These are phyloP conservation scores for Fomitopsis pinicola DNA, from an alignment of 1,284 basidiomycete species.

Conservation along the genomic window DNA sequence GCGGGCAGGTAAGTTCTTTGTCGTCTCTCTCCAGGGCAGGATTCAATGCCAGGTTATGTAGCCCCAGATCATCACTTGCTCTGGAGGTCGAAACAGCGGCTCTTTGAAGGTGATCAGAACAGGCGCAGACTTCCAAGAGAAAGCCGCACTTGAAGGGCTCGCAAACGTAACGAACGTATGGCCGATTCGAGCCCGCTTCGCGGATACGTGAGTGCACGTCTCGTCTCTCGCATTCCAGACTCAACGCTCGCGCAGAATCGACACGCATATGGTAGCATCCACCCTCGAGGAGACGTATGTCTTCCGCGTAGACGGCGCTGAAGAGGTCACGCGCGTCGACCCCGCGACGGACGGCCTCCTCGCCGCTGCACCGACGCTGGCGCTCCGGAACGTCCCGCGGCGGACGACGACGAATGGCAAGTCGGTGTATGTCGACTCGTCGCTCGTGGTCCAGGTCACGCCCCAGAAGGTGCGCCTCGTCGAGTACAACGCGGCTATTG, in stretches of 20 bases:
- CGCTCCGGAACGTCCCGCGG: slow-evolving; percentile 52
- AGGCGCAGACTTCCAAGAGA: slow-evolving; percentile 79
- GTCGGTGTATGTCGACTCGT: slow-evolving; percentile 46
- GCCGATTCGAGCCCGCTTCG: slow-evolving; percentile 50
- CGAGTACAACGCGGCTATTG: slow-evolving; percentile 41
- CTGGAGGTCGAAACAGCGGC: slow-evolving; percentile 80
- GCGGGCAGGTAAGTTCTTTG: slow-evolving; percentile 59
- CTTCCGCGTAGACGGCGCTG: slow-evolving; percentile 43
- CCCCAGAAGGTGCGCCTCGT: slow-evolving; percentile 49
- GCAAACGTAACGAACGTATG: slow-evolving; percentile 59
- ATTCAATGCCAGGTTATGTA: not conserved
- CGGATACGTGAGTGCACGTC: slow-evolving; percentile 42
- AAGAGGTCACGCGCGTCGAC: slow-evolving; percentile 36
- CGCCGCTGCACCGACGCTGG: slow-evolving; percentile 55
- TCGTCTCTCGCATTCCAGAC: not conserved
- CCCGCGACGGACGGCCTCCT: slow-evolving; percentile 39
- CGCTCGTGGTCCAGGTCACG: slow-evolving; percentile 70
- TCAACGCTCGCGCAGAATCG: slow-evolving; percentile 27
- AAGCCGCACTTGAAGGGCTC: slow-evolving; percentile 60
- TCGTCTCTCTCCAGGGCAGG: not conserved
- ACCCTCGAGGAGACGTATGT: slow-evolving; percentile 50
- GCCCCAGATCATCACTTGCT: slow-evolving; percentile 86
- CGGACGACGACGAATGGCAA: slow-evolving; percentile 23
- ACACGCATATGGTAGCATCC: slow-evolving; percentile 57
- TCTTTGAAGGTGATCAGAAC: slow-evolving; percentile 80